Conservation (phyloP, 2,329 filamentous ascomycete genomes). For the Trematosphaeria pertusa region DNA sequence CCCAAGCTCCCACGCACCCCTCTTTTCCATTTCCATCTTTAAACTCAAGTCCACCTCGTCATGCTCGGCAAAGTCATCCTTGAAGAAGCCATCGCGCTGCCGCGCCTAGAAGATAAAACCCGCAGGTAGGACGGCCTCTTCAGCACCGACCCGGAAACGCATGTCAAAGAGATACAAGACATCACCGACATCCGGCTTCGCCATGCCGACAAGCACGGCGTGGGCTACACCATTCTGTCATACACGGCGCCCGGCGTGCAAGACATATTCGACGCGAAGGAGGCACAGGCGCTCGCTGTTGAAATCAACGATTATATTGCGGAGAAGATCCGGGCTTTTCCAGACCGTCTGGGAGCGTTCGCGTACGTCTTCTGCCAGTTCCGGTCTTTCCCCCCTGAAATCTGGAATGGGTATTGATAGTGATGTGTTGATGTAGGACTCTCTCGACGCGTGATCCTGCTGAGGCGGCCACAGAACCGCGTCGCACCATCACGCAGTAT, state of each 20-base stretch:
- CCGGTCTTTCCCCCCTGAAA: not conserved
- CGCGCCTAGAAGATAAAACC: conserved; percentile 65
- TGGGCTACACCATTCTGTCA: conserved; percentile 57
- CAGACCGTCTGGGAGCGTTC: conserved; percentile 49
- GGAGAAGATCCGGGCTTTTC: conserved; percentile 50
- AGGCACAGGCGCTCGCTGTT: conserved; percentile 53
- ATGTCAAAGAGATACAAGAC: conserved; percentile 63
- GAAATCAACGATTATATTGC: conserved; percentile 58
- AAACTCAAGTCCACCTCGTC: too few species aligned
- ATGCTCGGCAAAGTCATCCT: conserved; percentile 69
- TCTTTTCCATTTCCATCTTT: too few species aligned
- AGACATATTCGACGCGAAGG: conserved; percentile 53
- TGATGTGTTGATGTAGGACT: too few species aligned
- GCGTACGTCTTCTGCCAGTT: not conserved
- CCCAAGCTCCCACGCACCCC: too few species aligned
- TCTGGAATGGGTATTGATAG: too few species aligned
- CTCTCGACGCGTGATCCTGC: conserved; percentile 58
- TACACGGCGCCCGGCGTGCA: conserved; percentile 59
- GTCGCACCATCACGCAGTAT: conserved; percentile 60
- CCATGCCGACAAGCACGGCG: conserved; percentile 54
- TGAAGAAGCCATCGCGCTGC: conserved; percentile 68
- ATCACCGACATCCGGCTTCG: conserved; percentile 52
- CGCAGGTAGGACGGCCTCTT: conserved; percentile 69
- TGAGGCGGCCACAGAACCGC: conserved; percentile 59
- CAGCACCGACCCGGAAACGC: conserved; percentile 64